Evolutionary conservation across 441 rosid species (phyloP).

Genomic region (Croton setiger): DNA sequence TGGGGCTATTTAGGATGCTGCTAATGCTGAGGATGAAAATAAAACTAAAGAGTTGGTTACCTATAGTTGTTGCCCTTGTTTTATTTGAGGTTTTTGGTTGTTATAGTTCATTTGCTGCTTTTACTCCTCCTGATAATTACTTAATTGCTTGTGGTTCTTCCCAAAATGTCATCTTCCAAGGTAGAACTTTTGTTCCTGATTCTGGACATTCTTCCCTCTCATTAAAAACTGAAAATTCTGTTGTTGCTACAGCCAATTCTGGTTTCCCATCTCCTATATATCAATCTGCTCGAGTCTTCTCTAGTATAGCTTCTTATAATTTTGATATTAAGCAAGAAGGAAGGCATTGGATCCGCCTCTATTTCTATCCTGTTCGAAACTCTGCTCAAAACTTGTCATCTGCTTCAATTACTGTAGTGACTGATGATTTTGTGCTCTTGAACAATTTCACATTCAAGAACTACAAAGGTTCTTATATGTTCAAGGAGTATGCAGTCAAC

Average conservation of each 20-base stretch:
- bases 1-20: slow-evolving; percentile 18
- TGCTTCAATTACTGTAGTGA: slow-evolving; percentile 56
- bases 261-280: slow-evolving; percentile 50
- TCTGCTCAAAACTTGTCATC: slow-evolving; percentile 52
- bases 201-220: slow-evolving; percentile 48
- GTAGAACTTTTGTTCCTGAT: slow-evolving; percentile 80
- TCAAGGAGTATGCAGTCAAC: slow-evolving; percentile 89
- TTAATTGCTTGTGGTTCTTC: slow-evolving; percentile 81
- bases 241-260: slow-evolving; percentile 44
- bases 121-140: slow-evolving; percentile 67
- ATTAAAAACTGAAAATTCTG: slow-evolving; percentile 51
- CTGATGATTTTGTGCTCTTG: slow-evolving; percentile 81
- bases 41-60: slow-evolving; percentile 36
- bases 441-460: slow-evolving; percentile 73
- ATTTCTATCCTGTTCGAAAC: slow-evolving; percentile 61
- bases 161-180: slow-evolving; percentile 58
- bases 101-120: slow-evolving; percentile 41
- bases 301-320: slow-evolving; percentile 61
- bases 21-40: slow-evolving; percentile 48
- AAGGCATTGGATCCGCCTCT: slow-evolving; percentile 96
- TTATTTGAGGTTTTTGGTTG: slow-evolving; percentile 34
- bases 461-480: slow-evolving; percentile 50
- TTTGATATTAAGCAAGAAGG: slow-evolving; percentile 63
- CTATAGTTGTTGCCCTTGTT: slow-evolving; percentile 34
- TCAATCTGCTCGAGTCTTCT: slow-evolving; percentile 78